phyloP scores from a whole-genome alignment of 371 early-diverging fungal species.

The Rhizopus sp. region DNA sequence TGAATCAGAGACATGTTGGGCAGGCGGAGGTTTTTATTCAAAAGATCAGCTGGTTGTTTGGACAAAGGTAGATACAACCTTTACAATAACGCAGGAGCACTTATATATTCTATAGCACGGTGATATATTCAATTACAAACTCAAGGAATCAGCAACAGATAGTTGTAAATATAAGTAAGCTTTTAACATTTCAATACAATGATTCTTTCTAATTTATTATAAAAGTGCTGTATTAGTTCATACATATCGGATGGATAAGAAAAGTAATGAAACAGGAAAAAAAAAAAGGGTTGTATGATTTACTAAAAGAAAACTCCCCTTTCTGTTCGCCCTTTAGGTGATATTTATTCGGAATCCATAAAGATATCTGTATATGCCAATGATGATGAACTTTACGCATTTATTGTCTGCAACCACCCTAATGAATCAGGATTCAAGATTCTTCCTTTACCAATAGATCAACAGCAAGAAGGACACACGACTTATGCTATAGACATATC shows the following conservation, averaged over 20 bases:
- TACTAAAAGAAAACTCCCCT: too few relatives aligned
- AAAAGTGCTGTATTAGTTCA: conserved; percentile 25
- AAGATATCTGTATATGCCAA: conserved; percentile 1
- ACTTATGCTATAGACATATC: conserved; percentile 10
- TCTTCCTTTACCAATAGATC: conserved; percentile 7
- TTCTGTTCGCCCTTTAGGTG: neutral
- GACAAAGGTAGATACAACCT: conserved; percentile 26
- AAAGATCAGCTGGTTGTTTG: conserved; percentile 30
- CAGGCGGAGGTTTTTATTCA: conserved; percentile 35
- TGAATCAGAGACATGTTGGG: conserved; percentile 30
- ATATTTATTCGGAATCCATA: neutral
- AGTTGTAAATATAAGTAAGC: conserved; percentile 21
- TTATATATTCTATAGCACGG: conserved; percentile 30
- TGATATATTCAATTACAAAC: conserved; percentile 30
- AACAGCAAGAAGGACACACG: neutral
- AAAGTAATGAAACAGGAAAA: neutral
- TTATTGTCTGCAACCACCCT: conserved; percentile 29
- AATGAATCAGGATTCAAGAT: conserved; percentile 22
- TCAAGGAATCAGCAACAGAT: conserved; percentile 20
- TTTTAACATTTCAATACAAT: neutral
- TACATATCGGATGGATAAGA: conserved; percentile 26
- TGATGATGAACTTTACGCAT: conserved; percentile 8
- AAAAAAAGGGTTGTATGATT: neutral
- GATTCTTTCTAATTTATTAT: neutral
- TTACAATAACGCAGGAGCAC: neutral